A percentile compares a stretch with the other conserved stretches of the same genome.
Conservation (phyloP, 208 protist species). For the Acanthamoeba lenticulata region DNA sequence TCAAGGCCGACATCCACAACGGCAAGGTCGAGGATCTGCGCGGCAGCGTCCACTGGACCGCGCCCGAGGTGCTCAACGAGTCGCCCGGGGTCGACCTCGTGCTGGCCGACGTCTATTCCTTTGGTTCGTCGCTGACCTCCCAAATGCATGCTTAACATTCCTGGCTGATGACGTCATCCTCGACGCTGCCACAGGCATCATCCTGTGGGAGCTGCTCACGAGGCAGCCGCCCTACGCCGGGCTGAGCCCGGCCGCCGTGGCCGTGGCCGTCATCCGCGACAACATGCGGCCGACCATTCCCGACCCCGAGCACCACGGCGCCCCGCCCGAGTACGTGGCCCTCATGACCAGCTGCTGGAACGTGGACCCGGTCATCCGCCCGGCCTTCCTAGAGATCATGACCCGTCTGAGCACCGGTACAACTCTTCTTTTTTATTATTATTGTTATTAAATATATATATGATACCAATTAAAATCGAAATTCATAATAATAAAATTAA, state of each 20-base stretch:
- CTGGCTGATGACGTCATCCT: no score
- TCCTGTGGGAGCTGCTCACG: conserved; percentile 36
- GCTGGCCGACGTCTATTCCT: conserved; percentile 10
- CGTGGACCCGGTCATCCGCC: conserved; percentile 9
- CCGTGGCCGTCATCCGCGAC: conserved; percentile 43
- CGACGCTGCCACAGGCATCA: no score
- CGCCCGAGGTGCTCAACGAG: conserved; percentile 47
- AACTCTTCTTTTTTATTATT: neutral
- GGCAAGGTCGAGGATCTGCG: neutral
- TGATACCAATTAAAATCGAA: no score
- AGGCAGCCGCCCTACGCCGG: neutral
- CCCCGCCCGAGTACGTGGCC: neutral
- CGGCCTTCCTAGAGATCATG: conserved; percentile 48
- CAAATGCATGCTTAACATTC: no score
- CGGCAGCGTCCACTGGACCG: conserved; percentile 35
- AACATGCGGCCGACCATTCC: neutral
- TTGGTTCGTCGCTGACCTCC: no score
- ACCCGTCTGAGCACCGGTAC: neutral
- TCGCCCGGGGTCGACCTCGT: neutral
- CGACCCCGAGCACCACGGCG: neutral
- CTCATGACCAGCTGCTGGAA: conserved; percentile 34
- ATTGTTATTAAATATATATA: no score
- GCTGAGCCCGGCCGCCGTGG: neutral
- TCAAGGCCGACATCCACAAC: neutral
- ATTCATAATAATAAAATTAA: no score